These are phyloP conservation scores for Candida peoriensis DNA, from an alignment of 805 yeast species.

Conservation along the genomic window DNA sequence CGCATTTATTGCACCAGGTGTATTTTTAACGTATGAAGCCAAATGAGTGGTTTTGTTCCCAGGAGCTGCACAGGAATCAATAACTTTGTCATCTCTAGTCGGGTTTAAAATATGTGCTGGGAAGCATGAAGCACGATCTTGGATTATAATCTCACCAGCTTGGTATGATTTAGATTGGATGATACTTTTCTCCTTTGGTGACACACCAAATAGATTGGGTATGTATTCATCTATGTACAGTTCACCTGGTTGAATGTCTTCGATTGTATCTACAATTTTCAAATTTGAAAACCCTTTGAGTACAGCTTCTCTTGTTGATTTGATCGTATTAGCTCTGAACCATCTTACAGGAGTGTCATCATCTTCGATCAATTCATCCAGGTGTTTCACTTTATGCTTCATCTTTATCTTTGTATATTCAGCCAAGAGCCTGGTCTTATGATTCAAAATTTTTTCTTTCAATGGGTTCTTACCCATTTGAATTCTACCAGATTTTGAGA, in stretches of 20 bases:
- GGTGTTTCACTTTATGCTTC: constrained; percentile 56
- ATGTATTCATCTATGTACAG: constrained; percentile 71
- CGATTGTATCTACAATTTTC: constrained; percentile 35
- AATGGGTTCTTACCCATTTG: constrained; percentile 86
- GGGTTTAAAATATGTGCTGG: constrained; percentile 84
- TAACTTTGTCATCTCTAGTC: constrained; percentile 51
- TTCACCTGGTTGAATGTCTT: constrained; percentile 44
- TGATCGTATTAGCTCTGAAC: constrained; percentile 70
- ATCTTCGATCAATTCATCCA: constrained; percentile 48
- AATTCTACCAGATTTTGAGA: constrained; percentile 72
- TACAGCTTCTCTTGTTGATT: constrained; percentile 31
- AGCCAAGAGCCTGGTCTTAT: constrained; percentile 76
- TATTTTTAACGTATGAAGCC: constrained; percentile 54
- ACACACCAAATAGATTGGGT: constrained; percentile 75
- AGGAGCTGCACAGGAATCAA: constrained; percentile 97
- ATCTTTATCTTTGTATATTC: constrained; percentile 77
- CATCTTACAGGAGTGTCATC: constrained; percentile 74
- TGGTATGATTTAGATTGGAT: constrained; percentile 65
- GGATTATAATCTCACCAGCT: constrained; percentile 79
- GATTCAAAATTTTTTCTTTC: constrained; percentile 72
- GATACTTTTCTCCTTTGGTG: constrained; percentile 61
- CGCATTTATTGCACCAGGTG: constrained; percentile 53
- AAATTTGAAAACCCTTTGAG: constrained; percentile 36
- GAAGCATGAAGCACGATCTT: constrained; percentile 95
- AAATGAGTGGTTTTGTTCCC: constrained; percentile 96